Evolutionary conservation across 2,329 filamentous ascomycete species (phyloP).

Genomic region (Taxawa tesnikishii): DNA sequence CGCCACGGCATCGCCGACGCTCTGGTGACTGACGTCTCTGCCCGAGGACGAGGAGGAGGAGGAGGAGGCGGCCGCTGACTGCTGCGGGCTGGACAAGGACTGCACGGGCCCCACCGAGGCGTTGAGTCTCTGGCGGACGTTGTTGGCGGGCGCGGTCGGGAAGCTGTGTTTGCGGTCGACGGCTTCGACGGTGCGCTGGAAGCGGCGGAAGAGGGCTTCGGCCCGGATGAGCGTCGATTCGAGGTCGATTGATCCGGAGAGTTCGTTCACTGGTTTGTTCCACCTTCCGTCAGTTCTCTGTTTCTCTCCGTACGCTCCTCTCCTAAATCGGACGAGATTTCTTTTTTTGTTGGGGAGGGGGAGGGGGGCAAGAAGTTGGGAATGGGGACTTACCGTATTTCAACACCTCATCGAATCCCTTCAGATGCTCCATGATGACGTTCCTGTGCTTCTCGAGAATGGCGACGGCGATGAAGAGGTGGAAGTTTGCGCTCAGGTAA

Average conservation of each 20-base stretch:
- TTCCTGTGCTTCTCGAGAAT: constrained; percentile 82
- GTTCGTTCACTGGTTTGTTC: constrained; percentile 68
- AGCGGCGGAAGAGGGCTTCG: constrained; percentile 77
- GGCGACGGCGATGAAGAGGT: constrained; percentile 84
- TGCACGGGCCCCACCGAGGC: constrained; percentile 7
- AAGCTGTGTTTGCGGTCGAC: constrained; percentile 88
- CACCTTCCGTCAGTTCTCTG: neutral
- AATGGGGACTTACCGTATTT: constrained; percentile 64
- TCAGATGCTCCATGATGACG: constrained; percentile 87
- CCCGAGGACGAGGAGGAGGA: constrained; percentile 1
- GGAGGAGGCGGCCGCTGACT: constrained; percentile 6
- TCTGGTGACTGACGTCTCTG: constrained; percentile 13
- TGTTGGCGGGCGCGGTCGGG: constrained; percentile 44
- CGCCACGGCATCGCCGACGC: constrained; percentile 16
- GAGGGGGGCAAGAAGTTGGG: no score
- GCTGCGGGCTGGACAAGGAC: neutral
- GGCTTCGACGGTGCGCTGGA: constrained; percentile 77
- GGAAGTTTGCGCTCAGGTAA: constrained; percentile 76
- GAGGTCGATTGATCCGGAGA: constrained; percentile 86
- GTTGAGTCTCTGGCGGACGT: constrained; percentile 33
- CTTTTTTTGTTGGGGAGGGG: no score
- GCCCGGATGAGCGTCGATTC: constrained; percentile 76
- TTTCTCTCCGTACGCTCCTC: neutral
- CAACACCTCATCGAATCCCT: constrained; percentile 91
- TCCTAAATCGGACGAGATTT: no score